Evolutionary conservation across 164 flowering plant species (phyloP), one percentile per base, ranked within the genome.

Genomic region (Macadamia tetraphylla): DNA sequence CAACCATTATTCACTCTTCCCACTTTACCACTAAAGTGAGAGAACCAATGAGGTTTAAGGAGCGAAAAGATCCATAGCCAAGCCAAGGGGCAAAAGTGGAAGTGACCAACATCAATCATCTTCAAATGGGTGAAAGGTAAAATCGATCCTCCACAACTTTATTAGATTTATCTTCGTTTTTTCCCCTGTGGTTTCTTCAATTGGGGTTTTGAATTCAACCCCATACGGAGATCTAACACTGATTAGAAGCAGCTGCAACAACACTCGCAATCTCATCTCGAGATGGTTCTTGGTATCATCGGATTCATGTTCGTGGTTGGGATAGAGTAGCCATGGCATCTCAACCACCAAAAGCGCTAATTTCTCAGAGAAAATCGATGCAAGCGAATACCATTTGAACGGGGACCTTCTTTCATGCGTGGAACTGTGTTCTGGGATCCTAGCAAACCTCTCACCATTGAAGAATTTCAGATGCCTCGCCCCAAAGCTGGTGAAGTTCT

Each of bases 401-500:
- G 81, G 76, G 86, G 85, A 10, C 82, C 92, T 15, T 81, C 96
- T 30, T 86, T 78, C 80, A 95, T 95, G 93, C 81, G 93, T 0
- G 99, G 85, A 1, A 85, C 87, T 3, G 96, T 95, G 63, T 89
- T 88, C 48, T 84, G 92, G 85, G 95, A 88, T 55, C 81, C 91
- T 8, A 86, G 82, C 62, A 79, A 82, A 66, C 97, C 97, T 6
- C 76, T 95, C 60, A 80, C 89, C 73, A 80, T 92, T 63, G 97
- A 95, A 74, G 97, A 92, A 10, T 86, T 95, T 32, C 87, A 84
- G 60, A 86, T 95, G 83, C 99, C 99, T 71, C 88, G 90, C 35
- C 99, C 99, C 62, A 89, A 92, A 79, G 84, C 91, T 30, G 88
- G 89, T 11, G 98, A 95, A 74, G 35, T 95, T 72, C 96, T 95